Base-by-base conservation (phyloP, 805 yeast species). In the Hanseniaspora osmophila region DNA sequence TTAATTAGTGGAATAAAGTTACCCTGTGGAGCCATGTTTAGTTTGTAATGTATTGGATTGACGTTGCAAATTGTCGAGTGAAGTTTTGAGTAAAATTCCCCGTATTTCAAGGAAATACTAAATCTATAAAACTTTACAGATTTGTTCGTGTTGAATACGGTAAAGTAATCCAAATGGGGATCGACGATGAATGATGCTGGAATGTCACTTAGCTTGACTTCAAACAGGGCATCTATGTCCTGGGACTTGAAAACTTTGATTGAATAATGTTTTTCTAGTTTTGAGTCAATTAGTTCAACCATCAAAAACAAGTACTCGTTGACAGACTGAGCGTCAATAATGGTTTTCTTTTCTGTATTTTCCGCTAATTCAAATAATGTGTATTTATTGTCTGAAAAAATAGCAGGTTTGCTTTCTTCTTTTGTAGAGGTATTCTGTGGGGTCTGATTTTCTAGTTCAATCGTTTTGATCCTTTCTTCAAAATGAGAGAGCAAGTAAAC, bases 61-160 rank as follows among this genome's bases (percentile, higher is more conserved):
- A 58, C 47, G 43, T 59, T 42, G 79, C 77, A 9, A 75, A 82
- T 57, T 78, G 83, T 47, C 78, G 74, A 0, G 83, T 81, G 1
- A 79, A 19, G 16, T 38, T 81, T 50, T 77, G 82, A 35, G 16
- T 35, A 35, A 35, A 35, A 35, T 16, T 35, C 38, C 11, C 18
- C 38, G 10, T 35, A 15, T 35, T n/a, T 35, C 6, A 35, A 10
- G 3, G n/a, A 10, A 5, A 35, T 35, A 35, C 15, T 17, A 7
- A 35, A 35, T 35, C 38, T 35, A 15, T 35, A 35, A 35, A 35
- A 35, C 16, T 35, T 35, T 18, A 35, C 38, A 35, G 38, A 35
- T 15, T 35, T 35, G 18, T 35, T 35, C 18, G 16, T n/a, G 16
- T 35, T 35, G 18, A 35, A 35, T n/a, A 35, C 38, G 18, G 18